Base-by-base conservation (phyloP, 768 basidiomycete species). In the Trametes sanguinea region DNA sequence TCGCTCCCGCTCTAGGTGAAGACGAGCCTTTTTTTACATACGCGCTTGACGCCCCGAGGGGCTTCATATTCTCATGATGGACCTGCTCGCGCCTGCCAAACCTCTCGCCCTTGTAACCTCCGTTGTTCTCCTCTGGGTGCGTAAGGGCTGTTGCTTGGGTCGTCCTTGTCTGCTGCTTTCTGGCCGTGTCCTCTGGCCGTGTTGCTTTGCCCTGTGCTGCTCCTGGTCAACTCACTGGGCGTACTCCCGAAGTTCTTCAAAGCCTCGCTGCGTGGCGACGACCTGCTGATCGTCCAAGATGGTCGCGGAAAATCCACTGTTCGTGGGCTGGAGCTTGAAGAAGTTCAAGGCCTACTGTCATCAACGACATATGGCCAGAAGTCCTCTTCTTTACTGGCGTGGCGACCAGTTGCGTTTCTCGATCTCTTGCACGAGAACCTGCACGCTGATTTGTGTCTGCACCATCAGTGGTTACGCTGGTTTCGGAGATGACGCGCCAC, bases 321-420 rank as follows among this genome's bases (percentile, higher is more conserved):
- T 82, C 70, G 75, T 72, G 46, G 80, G 80, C 54, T 83, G 80
- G 78, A 80, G 78, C 27, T 51, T 76, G 51, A 83, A 81, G 69
- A 81, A 79, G 66, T 82, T 85, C 70, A 75, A 81, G 60, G 81
- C 83, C 2, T n/a, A 86, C 83, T 8, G 83, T 88, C 60, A 74
- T 86, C 57, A 85, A 86, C 66, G 84, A 85, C 69, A 84, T 85
- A n/a, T 87, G 83, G 83, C 83, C 83, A 1, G 83, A 86, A 64
- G 80, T 83, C 17, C 39, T 81, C 0, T 86, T 89, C 76, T 89
- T 89, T 74, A 78, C 82, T 0, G 70, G 78, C 4, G 69, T 88
- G n/a, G 82, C 86, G 2, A 77, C 81, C 0, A 83, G 86, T 87
- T 87, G 30, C 67, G 67, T 70, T 57, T 37, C 57, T 47, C 46